Percentiles rank a stretch among this genome's conserved stretches.
These are phyloP conservation scores for Cordyceps militaris DNA, from an alignment of 2,329 filamentous ascomycete species.

Conservation along the genomic window DNA sequence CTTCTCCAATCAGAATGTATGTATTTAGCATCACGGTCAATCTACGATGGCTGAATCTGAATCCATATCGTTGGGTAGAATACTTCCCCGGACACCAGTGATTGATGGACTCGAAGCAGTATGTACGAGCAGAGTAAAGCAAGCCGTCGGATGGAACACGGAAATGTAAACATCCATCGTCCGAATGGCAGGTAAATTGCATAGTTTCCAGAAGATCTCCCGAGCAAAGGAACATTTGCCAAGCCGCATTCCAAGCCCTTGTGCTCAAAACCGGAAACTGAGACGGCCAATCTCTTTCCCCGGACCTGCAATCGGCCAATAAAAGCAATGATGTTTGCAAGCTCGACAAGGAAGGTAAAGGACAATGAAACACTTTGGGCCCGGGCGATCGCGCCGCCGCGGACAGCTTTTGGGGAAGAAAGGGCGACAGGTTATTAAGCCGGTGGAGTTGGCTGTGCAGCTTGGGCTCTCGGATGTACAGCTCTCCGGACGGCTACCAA, in stretches of 20 bases:
- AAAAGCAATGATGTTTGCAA: neutral
- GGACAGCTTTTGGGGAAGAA: neutral
- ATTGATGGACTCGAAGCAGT: no score
- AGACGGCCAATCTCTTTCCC: constrained; percentile 5
- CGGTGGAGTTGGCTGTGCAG: neutral
- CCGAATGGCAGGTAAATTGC: neutral
- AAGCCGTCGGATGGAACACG: no score
- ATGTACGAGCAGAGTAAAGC: no score
- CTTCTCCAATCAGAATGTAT: neutral
- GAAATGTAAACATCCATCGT: neutral
- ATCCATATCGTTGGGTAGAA: no score
- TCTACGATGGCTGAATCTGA: no score
- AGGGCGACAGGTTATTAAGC: neutral
- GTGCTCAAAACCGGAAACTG: neutral
- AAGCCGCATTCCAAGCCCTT: neutral
- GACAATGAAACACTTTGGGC: neutral
- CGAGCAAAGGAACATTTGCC: neutral
- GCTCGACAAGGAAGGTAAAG: neutral
- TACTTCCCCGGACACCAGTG: no score
- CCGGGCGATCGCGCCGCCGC: neutral
- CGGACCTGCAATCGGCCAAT: neutral
- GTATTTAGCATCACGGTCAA: no score
- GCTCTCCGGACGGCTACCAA: constrained; percentile 8
- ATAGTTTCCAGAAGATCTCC: neutral
- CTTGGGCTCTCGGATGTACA: neutral